A percentile compares a stretch with the other conserved stretches of the same genome.
Conservation (phyloP, 2,329 filamentous ascomycete species). For the Ophiostoma perfectum region DNA sequence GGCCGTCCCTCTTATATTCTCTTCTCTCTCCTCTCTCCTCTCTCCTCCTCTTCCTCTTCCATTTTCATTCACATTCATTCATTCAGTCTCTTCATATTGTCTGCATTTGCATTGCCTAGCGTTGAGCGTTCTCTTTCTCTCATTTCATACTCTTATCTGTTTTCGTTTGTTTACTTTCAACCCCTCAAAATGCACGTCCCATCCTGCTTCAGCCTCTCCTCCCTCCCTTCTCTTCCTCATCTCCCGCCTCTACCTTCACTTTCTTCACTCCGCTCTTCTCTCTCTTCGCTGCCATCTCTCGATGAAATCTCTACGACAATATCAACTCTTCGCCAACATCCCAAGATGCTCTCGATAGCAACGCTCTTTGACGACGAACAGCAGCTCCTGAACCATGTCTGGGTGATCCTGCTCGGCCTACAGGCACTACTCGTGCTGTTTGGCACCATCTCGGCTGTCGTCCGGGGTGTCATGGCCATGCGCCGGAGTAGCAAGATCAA, state of each 20-base stretch:
- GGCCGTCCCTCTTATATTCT: neutral
- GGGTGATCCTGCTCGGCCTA: constrained; percentile 31
- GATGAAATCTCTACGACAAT: neutral
- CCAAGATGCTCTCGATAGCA: constrained; percentile 25
- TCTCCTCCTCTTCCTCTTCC: neutral
- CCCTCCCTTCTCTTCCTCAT: neutral
- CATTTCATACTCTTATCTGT: too few relatives aligned
- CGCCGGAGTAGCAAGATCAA: neutral
- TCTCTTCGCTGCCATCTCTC: neutral
- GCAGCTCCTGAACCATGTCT: constrained; percentile 31
- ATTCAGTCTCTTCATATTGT: constrained; percentile 8
- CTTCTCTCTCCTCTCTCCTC: neutral
- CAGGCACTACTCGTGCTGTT: constrained; percentile 31
- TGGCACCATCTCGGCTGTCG: constrained; percentile 21
- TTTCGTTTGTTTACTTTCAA: constrained; percentile 4
- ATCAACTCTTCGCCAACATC: constrained; percentile 9
- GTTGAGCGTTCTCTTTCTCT: constrained; percentile 19
- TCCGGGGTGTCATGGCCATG: constrained; percentile 20
- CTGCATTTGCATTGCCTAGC: constrained; percentile 11
- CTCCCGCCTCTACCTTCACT: neutral
- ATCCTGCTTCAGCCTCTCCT: constrained; percentile 3
- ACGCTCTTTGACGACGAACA: constrained; percentile 30
- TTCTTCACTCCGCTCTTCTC: neutral
- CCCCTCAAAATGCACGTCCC: constrained; percentile 15
- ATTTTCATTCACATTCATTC: neutral